Conservation (phyloP, 1,284 basidiomycete genomes). For the Farysia itapuensis region DNA sequence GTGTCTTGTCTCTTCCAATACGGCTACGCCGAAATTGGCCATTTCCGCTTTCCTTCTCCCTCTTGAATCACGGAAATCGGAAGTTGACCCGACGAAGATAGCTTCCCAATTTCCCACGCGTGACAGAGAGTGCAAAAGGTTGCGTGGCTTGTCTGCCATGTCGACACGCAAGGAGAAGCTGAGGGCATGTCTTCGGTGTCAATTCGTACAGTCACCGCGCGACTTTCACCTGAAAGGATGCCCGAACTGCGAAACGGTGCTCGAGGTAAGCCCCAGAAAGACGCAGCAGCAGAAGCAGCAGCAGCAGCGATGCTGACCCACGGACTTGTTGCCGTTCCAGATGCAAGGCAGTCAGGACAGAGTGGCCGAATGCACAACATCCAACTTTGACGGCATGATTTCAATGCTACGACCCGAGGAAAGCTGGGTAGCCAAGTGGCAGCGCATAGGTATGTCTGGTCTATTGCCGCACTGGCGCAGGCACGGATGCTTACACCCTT, state of each 20-base stretch:
- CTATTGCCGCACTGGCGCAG: no score
- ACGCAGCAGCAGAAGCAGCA: no score
- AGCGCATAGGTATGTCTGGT: constrained; percentile 37
- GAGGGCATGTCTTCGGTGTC: constrained; percentile 88
- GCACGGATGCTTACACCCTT: no score
- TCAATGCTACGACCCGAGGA: constrained; percentile 82
- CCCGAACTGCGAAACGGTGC: constrained; percentile 93
- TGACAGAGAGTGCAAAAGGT: background rate
- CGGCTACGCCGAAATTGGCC: background rate
- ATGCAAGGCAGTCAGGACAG: constrained; percentile 85
- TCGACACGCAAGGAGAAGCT: constrained; percentile 64
- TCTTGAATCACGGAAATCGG: no score
- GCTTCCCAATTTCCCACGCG: no score
- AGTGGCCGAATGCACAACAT: constrained; percentile 85
- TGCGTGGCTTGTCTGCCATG: constrained; percentile 14
- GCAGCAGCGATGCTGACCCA: no score
- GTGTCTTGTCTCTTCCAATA: background rate
- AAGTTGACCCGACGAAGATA: no score
- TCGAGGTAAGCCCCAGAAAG: constrained; percentile 74
- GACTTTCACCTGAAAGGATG: constrained; percentile 87
- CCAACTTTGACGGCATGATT: constrained; percentile 89
- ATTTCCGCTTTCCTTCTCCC: no score
- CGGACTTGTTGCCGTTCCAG: constrained; percentile 65
- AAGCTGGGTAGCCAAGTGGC: constrained; percentile 80
- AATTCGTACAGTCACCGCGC: constrained; percentile 77